Base-by-base conservation (phyloP, 2,329 filamentous ascomycete species). In the Pestalotiopsis sp. region DNA sequence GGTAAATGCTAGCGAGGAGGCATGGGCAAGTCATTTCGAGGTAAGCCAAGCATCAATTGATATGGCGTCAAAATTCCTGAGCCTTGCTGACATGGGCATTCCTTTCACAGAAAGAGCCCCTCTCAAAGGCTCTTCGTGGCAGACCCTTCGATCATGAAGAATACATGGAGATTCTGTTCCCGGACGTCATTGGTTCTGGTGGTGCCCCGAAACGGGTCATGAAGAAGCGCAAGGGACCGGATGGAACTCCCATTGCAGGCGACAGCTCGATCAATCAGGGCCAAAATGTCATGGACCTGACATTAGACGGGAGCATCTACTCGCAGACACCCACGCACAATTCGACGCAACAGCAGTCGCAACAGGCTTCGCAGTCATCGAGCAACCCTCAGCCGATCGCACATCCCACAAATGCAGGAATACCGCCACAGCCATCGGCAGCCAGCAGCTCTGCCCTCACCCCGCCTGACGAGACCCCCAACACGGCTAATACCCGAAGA, bases 71-170 rank as follows among this genome's bases (percentile, higher is more conserved):
- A 17, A 5, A 17, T 49, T 7, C 17, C 2, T 11, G 9, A 20
- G 17, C 17, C 20, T n/a, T 52, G 17, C 17, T 52, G 20, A 52
- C 20, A n/a, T 52, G 17, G 45, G 20, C 17, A 20, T 67, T 67
- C 65, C 71, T 73, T 76, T 60, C 62, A 57, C 73, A 90, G 87
- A 85, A 84, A 78, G 87, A 90, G 73, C 87, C 87, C 1, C 79
- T 88, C 25, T 88, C 87, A 1, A 84, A 86, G 69, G 86, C 87
- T 7, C 79, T 90, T 4, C 83, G 86, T 66, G 86, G 87, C 39
- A 82, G 87, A 14, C 84, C 87, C 1, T 89, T 90, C 72, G 87
- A 90, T 25, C 86, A 90, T 73, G 87, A 89, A 74, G 84, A 88
- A 49, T 89, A 82, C 75, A 88, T 89, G 84, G 87, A 89, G 74